Evolutionary conservation across 2,329 filamentous ascomycete genomes (phyloP).

Genomic region (Talaromyces sp.): DNA sequence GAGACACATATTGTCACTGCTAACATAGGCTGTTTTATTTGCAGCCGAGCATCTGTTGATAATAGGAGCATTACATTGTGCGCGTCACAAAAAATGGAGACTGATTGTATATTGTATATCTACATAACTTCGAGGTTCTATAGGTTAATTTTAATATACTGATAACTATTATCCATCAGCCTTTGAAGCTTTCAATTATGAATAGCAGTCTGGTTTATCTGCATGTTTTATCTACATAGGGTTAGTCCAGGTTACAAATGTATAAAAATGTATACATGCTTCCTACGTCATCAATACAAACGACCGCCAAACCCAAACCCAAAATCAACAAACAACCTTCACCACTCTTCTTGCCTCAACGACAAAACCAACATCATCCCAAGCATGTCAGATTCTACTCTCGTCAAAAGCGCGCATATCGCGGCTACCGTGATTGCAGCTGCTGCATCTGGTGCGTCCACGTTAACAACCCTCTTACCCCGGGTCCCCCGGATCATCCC

Average conservation of each 20-base stretch:
- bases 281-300: not conserved
- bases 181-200: too few species aligned
- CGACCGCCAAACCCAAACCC: not conserved
- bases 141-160: not conserved
- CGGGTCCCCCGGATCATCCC: not conserved
- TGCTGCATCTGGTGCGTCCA: constrained; percentile 10
- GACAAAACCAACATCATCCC: not conserved
- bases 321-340: not conserved
- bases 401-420: constrained; percentile 9
- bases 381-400: constrained; percentile 8
- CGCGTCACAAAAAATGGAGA: not conserved
- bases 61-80: not conserved
- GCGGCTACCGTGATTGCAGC: constrained; percentile 11
- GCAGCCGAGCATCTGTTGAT: not conserved
- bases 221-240: too few species aligned
- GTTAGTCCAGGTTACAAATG: too few species aligned
- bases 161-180: too few species aligned
- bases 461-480: not conserved
- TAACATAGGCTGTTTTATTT: not conserved
- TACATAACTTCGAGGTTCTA: not conserved
- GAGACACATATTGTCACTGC: not conserved
- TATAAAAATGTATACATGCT: too few species aligned
- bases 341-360: not conserved
- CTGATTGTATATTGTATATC: not conserved
- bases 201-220: too few species aligned